A percentile compares a stretch with the other conserved stretches of the same genome.
Conservation (phyloP, 495 filamentous ascomycete genomes). For the Elaphomyces granulatus region DNA sequence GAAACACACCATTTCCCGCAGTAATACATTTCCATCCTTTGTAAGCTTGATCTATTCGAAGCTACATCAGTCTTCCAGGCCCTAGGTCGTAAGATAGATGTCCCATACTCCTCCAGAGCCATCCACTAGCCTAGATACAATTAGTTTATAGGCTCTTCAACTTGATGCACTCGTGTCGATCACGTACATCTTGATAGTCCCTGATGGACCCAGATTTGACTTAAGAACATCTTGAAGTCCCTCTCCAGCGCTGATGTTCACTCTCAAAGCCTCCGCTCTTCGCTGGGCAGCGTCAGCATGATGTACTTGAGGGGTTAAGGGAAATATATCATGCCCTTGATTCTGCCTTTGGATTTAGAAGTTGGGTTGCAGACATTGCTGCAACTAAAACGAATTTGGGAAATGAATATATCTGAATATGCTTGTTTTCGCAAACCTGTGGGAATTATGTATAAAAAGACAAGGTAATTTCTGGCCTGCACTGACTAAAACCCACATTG, state of each 20-base stretch:
- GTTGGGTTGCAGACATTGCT: slow-evolving; percentile 62
- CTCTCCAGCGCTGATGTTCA: slow-evolving; percentile 95
- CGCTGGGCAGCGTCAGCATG: slow-evolving; percentile 46
- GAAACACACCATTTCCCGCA: slow-evolving; percentile 79
- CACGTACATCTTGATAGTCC: slow-evolving; percentile 89
- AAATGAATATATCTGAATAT: too few relatives aligned
- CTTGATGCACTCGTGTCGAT: neutral
- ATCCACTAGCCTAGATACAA: slow-evolving; percentile 73
- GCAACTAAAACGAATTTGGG: slow-evolving; percentile 15
- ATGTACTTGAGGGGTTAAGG: slow-evolving; percentile 16
- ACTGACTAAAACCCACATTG: slow-evolving; percentile 35
- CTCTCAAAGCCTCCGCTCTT: slow-evolving; percentile 84
- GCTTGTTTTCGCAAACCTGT: neutral
- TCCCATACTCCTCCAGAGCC: slow-evolving; percentile 73
- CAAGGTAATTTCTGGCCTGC: too few relatives aligned
- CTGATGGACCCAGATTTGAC: slow-evolving; percentile 85
- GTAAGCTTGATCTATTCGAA: slow-evolving; percentile 81
- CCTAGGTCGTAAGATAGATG: slow-evolving; percentile 5
- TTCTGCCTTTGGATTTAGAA: slow-evolving; percentile 96
- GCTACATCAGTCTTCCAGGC: slow-evolving; percentile 7
- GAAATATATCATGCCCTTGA: slow-evolving; percentile 53
- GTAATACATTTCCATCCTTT: slow-evolving; percentile 92
- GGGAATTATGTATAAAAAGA: slow-evolving; percentile 2
- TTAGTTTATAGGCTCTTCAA: slow-evolving; percentile 18
- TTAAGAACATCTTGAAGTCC: slow-evolving; percentile 92